Evolutionary conservation across 1,284 basidiomycete species (phyloP).

Genomic region (Cryptococcus wingfieldii): DNA sequence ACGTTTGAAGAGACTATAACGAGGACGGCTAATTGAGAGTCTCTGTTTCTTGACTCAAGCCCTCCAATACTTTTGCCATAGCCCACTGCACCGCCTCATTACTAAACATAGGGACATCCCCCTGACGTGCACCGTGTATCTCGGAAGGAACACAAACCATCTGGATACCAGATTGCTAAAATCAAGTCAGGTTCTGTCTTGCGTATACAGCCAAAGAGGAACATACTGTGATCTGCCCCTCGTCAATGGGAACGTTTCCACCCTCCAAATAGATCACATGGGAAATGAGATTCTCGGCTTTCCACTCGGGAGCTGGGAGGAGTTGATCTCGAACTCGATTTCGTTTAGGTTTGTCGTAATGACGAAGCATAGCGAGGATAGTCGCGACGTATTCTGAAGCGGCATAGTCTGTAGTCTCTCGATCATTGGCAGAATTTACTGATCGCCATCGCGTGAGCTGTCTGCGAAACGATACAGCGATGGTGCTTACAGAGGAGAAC

Average conservation of each 20-base stretch:
- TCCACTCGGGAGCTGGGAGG: conserved; percentile 17
- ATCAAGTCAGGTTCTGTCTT: neutral
- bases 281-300: conserved; percentile 55
- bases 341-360: conserved; percentile 47
- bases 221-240: conserved; percentile 60
- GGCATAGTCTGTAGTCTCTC: conserved; percentile 81
- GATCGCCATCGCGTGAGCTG: neutral
- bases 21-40: no score
- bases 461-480: neutral
- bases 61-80: conserved; percentile 26
- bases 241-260: conserved; percentile 61
- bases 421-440: conserved; percentile 87
- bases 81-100: conserved; percentile 42
- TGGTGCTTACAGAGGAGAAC: conserved; percentile 68
- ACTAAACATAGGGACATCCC: conserved; percentile 33
- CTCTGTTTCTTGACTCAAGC: neutral
- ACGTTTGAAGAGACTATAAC: no score
- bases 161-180: conserved; percentile 32
- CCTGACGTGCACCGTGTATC: conserved; percentile 15
- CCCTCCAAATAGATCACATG: conserved; percentile 74
- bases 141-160: conserved; percentile 31
- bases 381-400: conserved; percentile 82
- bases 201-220: neutral
- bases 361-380: conserved; percentile 67
- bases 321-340: conserved; percentile 2